A percentile compares a stretch with the other conserved stretches of the same genome.
These are phyloP conservation scores for Tetraselmis striata DNA, from an alignment of 139 green algal genomes.

Conservation along the genomic window DNA sequence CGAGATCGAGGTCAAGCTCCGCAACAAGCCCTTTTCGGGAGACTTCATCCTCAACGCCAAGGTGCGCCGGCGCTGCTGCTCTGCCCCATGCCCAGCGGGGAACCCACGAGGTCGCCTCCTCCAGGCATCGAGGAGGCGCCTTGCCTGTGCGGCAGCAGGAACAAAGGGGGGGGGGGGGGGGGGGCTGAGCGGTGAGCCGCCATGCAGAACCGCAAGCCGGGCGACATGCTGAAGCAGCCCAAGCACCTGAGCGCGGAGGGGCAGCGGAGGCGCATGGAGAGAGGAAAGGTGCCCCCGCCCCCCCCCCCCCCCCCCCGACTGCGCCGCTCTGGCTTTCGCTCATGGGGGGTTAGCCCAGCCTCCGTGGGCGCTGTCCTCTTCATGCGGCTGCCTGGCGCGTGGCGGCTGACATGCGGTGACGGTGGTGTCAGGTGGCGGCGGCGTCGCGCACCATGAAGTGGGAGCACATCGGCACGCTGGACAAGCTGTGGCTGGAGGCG, in stretches of 20 bases:
- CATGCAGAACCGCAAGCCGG: not conserved
- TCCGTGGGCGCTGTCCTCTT: no score
- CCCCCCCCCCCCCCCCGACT: no score
- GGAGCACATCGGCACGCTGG: not conserved
- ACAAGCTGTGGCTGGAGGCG: not conserved
- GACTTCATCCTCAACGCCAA: not conserved
- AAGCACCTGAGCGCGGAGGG: constrained; percentile 1
- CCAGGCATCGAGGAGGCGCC: no score
- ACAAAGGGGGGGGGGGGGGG: no score
- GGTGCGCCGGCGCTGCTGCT: no score
- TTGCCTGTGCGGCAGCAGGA: no score
- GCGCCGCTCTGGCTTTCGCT: no score
- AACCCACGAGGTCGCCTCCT: no score
- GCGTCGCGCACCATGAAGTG: not conserved
- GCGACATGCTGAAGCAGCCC: constrained; percentile 1
- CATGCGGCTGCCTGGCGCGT: no score
- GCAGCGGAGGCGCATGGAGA: not conserved
- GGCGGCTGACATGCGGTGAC: not conserved
- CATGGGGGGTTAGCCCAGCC: no score
- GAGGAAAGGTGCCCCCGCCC: not conserved
- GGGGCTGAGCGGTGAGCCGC: no score
- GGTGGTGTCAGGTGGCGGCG: not conserved
- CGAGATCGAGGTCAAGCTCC: not conserved
- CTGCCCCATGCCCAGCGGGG: no score
- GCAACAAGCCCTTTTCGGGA: not conserved